phyloP scores from a whole-genome alignment of 2,329 filamentous ascomycete species.

The Ophiostoma ips region DNA sequence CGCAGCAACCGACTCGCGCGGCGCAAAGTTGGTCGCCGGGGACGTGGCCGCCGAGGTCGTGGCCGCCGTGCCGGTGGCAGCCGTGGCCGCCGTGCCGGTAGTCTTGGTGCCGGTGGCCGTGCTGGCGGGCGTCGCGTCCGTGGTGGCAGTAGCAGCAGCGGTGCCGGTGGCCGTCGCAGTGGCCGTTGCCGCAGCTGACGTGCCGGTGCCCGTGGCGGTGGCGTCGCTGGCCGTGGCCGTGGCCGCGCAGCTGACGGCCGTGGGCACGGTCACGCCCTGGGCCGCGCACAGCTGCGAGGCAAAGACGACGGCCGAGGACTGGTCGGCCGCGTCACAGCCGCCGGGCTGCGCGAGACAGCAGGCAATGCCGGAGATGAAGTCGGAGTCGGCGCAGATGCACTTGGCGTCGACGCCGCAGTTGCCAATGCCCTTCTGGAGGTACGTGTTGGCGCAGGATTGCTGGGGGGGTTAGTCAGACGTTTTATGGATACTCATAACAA shows the following conservation, averaged over 20 bases:
- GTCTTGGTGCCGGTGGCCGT: constrained; percentile 1
- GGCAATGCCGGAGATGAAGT: constrained; percentile 27
- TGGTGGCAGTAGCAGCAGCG: constrained; percentile 1
- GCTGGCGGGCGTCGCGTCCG: neutral
- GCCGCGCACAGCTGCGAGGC: constrained; percentile 21
- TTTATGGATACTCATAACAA: too few relatives aligned
- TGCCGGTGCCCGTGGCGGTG: constrained; percentile 8
- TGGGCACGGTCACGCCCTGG: constrained; percentile 22
- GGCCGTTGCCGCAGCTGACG: constrained; percentile 5
- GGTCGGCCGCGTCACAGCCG: constrained; percentile 19
- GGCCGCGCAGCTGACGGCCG: constrained; percentile 18
- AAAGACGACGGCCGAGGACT: constrained; percentile 19
- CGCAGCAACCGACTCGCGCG: constrained; percentile 11
- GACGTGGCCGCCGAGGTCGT: constrained; percentile 7
- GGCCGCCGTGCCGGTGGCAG: constrained; percentile 2
- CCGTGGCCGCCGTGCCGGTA: neutral
- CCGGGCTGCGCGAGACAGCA: constrained; percentile 21
- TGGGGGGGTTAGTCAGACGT: constrained; percentile 7
- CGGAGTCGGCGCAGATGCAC: constrained; percentile 29
- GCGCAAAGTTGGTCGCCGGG: constrained; percentile 7
- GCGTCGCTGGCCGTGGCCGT: constrained; percentile 2
- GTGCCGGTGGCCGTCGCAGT: constrained; percentile 5
- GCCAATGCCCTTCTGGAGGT: constrained; percentile 19
- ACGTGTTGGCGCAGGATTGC: constrained; percentile 20
- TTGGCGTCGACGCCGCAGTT: constrained; percentile 22